phyloP scores from a whole-genome alignment of 768 basidiomycete genomes.

The Podaxis pistillaris region DNA sequence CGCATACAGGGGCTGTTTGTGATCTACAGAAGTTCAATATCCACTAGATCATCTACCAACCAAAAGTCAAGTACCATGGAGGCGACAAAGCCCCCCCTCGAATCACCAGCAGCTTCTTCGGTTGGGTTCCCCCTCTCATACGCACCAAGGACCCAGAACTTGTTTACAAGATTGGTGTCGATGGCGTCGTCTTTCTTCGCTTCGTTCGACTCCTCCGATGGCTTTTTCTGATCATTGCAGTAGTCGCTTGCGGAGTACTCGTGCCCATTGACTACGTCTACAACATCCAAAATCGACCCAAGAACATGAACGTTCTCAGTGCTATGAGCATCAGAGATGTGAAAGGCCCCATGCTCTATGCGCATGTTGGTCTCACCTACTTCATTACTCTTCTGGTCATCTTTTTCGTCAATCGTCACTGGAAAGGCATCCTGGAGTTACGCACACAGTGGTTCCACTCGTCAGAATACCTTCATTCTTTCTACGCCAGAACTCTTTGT shows the following conservation, averaged over 20 bases:
- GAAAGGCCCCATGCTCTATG: conserved; percentile 57
- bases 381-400: conserved; percentile 59
- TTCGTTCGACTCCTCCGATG: conserved; percentile 75
- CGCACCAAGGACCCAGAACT: conserved; percentile 73
- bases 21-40: conserved; percentile 51
- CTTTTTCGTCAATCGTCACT: conserved; percentile 59
- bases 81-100: conserved; percentile 66
- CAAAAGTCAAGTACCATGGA: conserved; percentile 79
- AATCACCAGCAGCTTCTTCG: conserved; percentile 69
- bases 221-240: conserved; percentile 52
- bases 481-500: conserved; percentile 80
- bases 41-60: conserved; percentile 70
- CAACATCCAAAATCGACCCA: conserved; percentile 46
- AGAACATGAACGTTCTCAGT: conserved; percentile 48
- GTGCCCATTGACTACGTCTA: conserved; percentile 74
- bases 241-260: conserved; percentile 58
- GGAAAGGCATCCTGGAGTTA: conserved; percentile 64
- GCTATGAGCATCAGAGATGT: conserved; percentile 75
- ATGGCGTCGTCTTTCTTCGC: conserved; percentile 80
- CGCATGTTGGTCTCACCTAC: conserved; percentile 71
- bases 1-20: not conserved
- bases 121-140: conserved; percentile 78
- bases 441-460: conserved; percentile 74
- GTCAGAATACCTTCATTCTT: conserved; percentile 68
- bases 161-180: conserved; percentile 72